These are phyloP conservation scores for Saccharomycopsis lassenensis DNA, from an alignment of 805 yeast species.

Conservation along the genomic window DNA sequence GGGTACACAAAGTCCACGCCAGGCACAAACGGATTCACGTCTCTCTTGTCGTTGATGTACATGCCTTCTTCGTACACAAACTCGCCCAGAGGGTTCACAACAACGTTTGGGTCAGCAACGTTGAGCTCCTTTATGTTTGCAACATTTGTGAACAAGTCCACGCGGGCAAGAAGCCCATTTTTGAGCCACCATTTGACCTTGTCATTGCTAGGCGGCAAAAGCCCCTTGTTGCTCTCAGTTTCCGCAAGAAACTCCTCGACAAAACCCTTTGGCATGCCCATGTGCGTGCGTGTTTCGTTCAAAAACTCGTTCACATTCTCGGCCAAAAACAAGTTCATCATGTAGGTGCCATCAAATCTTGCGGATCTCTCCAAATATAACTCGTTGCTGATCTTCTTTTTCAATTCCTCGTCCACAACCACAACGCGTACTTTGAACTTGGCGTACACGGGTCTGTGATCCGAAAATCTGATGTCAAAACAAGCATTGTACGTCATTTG, in stretches of 20 bases:
- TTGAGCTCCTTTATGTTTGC: neutral
- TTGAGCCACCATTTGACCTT: conserved; percentile 86
- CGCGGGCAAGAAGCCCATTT: conserved; percentile 64
- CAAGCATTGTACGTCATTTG: conserved; percentile 53
- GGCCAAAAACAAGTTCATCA: conserved; percentile 12
- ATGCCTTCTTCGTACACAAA: conserved; percentile 22
- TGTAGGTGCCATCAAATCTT: conserved; percentile 34
- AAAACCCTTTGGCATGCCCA: neutral
- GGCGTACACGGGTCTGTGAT: conserved; percentile 85
- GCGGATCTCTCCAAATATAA: conserved; percentile 43
- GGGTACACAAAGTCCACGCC: no score
- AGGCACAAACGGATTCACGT: conserved; percentile 74
- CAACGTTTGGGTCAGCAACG: neutral
- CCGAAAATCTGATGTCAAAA: conserved; percentile 56
- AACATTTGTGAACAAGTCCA: conserved; percentile 32
- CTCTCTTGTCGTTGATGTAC: conserved; percentile 57
- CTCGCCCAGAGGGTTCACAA: conserved; percentile 27
- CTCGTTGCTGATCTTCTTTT: conserved; percentile 38
- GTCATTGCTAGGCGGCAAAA: conserved; percentile 89
- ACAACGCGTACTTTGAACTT: conserved; percentile 52
- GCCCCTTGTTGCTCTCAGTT: conserved; percentile 28
- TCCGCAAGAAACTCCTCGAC: conserved; percentile 20
- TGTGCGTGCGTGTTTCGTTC: no score
- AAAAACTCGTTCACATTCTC: conserved; percentile 8
- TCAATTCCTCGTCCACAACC: conserved; percentile 49